Base-by-base conservation (phyloP, 1,284 basidiomycete genomes). In the Sporisorium iseilematis-ciliati region DNA sequence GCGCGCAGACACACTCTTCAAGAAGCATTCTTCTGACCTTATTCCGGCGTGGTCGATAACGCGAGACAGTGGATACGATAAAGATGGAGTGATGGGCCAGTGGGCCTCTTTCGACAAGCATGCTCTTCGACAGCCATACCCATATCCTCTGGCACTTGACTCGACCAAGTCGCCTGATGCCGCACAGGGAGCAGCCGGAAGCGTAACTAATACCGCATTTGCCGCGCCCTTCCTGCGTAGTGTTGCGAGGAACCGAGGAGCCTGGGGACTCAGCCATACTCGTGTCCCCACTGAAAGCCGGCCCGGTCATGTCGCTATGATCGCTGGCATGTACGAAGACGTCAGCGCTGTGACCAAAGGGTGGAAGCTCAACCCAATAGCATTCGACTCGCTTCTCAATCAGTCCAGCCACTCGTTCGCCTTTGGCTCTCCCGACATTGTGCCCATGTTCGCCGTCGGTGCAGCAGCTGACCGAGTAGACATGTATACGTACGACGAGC, bases 301-400 rank as follows among this genome's bases (percentile, higher is more conserved):
- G 25, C 93, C 93, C 2, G 94, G 93, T 7, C 94, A 87, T 59
- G 93, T 95, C 31, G 93, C 93, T 29, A 89, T 95, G 67, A 94
- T 95, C 77, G 94, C 91, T 40, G 93, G 93, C 8, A 94, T 95
- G 92, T 95, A 95, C 83, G 94, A 95, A 85, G 93, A 95, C 79
- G 93, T 94, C 6, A 93, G 92, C 6, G 93, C 93, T 14, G 93
- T 95, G 31, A 94, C 91, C 0, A 71, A 92, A 91, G 93, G 93
- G 58, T 94, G 93, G 93, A 94, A 94, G 87, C 89, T 90, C 6
- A 95, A 95, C 86, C 94, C 93, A 29, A 92, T 94, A 35, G 90
- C 93, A 67, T 95, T 95, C 82, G 93, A 95, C 85, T 94, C 93
- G 1, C 90, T 95, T 3, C 92, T 95, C 84, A 95, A 95, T 78